Evolutionary conservation across 164 flowering plant genomes (phyloP), one percentile per base, ranked within the genome.

Genomic region (Protea cynaroides): DNA sequence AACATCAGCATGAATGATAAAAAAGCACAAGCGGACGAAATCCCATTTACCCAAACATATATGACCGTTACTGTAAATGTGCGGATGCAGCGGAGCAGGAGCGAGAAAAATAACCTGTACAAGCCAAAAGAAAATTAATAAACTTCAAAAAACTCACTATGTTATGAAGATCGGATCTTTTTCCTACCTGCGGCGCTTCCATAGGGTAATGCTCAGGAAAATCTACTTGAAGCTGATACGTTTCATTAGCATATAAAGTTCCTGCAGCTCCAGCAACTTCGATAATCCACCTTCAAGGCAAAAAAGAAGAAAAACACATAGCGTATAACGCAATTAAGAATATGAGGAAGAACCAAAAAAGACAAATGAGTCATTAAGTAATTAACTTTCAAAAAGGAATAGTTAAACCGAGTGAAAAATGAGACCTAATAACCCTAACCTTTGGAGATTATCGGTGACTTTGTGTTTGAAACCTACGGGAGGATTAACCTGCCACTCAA

Each of bases 401-500:
- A 18, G 17, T 56, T 36, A 56, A 46, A 65, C n/a, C 21, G 60
- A 55, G 67, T 18, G 38, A 46, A 62, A 21, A 49, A 34, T 8
- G 58, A 64, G 46, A 19, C 61, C 25, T 21, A 49, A 7, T 21
- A 47, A 43, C 11, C 14, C 15, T 18, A 36, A 90, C 97, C 97
- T 85, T 37, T 90, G 95, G 50, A 90, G 89, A 81, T 90, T 88
- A 79, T 90, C 97, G 68, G 92, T 78, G 80, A 82, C 85, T 69
- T 79, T 88, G 78, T 84, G 90, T 50, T 85, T 85, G 80, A 90
- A 90, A 17, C 95, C 95, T 4, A 81, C 44, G 5, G 93, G 97
- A 25, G 97, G 95, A 74, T 90, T 86, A 71, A 85, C 80, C 76
- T 90, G 97, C 97, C 97, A 90, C 76, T 90, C 97, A n/a, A 78